Evolutionary conservation across 1,284 basidiomycete genomes (phyloP).

Genomic region (Sphagnurus paluster): DNA sequence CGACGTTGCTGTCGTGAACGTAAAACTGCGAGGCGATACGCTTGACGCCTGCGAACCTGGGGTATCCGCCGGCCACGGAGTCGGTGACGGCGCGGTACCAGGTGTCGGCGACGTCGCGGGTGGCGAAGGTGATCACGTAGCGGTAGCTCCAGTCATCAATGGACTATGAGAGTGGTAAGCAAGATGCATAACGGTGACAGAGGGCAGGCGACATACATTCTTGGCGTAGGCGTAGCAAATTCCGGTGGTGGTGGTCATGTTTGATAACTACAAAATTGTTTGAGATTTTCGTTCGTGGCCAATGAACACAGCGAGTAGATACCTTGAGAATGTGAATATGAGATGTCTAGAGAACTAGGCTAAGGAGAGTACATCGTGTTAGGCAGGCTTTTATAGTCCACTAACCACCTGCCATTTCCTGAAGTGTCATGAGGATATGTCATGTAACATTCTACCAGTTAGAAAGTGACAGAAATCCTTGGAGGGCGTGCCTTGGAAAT

Average conservation of each 20-base stretch:
- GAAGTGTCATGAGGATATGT: too few species aligned
- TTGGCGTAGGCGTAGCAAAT: conserved; percentile 15
- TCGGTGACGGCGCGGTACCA: conserved; percentile 17
- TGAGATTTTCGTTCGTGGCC: too few species aligned
- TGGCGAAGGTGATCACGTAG: conserved; percentile 18
- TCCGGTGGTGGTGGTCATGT: conserved; percentile 3
- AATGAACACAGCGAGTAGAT: too few species aligned
- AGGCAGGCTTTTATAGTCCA: too few species aligned
- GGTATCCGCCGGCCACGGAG: conserved; percentile 13
- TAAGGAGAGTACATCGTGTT: too few species aligned
- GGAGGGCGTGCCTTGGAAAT: too few species aligned
- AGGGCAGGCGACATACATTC: conserved; percentile 8
- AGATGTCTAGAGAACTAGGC: too few species aligned
- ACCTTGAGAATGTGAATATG: too few species aligned
- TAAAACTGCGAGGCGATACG: conserved; percentile 18
- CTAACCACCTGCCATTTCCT: too few species aligned
- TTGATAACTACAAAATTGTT: too few species aligned
- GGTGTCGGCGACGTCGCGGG: conserved; percentile 17
- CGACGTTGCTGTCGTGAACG: conserved; percentile 12
- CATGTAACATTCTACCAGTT: too few species aligned
- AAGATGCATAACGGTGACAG: not conserved
- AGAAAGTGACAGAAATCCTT: too few species aligned
- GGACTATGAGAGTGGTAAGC: not conserved
- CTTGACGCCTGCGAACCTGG: conserved; percentile 10
- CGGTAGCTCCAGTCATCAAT: conserved; percentile 11